Evolutionary conservation across 2,329 filamentous ascomycete species (phyloP), one percentile per base, ranked within the genome.

Genomic region (Pestalotiopsis sp.): DNA sequence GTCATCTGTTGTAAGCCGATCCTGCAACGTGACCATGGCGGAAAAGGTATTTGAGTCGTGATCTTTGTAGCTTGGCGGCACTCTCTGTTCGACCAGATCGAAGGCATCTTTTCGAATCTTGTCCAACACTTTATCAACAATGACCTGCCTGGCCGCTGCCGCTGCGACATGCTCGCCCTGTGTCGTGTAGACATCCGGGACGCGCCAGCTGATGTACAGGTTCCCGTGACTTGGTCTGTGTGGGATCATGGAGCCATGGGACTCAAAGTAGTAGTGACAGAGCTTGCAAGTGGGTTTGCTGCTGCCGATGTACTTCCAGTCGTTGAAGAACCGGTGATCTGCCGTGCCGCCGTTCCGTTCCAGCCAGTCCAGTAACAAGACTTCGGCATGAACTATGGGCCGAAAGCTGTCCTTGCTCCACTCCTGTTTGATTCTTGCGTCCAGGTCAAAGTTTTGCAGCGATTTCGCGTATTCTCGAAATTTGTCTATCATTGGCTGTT

Each of bases 201-300:
- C 52, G 1, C 71, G 68, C 73, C 74, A 76, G 20, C 62, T 66
- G 6, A 23, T 17, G 23, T 76, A 76, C 3, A 74, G 14, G 23
- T 76, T 76, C 1, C 67, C 66, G 31, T 76, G 72, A 3, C 68
- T 67, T 0, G 70, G 38, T 4, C 73, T 67, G n/a, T 66, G 59
- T 13, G 63, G 41, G 14, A 75, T 67, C 4, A 61, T 62, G 3
- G 68, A 57, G 2, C 31, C 20, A 6, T 72, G 69, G 1, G n/a
- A 62, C 25, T 70, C 65, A 20, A 76, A 71, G 56, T 73, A 76
- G 59, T 72, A 72, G 23, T 70, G 41, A 49, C 74, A 76, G 1
- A 76, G 67, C 14, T 59, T 62, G 58, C 74, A 76, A 0, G 71
- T 72, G 1, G 73, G 73, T 62, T 76, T 76, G 71, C 73, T 75